A percentile compares a stretch with the other conserved stretches of the same genome.
These are phyloP conservation scores for Styphnolobium japonicum DNA, from an alignment of 306 rosid genomes.

Conservation along the genomic window DNA sequence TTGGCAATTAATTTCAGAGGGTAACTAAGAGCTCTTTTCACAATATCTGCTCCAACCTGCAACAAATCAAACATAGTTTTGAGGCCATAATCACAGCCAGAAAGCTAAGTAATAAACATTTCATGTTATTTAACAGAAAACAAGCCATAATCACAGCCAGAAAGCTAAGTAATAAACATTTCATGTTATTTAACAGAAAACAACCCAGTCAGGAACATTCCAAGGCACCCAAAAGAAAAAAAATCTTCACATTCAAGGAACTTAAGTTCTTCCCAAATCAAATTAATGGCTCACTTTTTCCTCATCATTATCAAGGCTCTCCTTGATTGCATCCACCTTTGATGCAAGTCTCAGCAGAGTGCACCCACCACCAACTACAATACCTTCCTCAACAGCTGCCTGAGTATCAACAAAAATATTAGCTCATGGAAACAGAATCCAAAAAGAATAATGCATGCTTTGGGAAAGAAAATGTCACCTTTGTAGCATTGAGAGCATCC, in stretches of 20 bases:
- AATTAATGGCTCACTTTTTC: conserved; percentile 61
- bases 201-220: neutral
- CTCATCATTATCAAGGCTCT: conserved; percentile 77
- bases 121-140: neutral
- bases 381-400: conserved; percentile 99
- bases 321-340: conserved; percentile 89
- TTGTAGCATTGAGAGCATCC: conserved; percentile 98
- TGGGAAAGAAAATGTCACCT: conserved; percentile 46
- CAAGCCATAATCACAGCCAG: neutral
- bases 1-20: conserved; percentile 95
- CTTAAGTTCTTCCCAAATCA: neutral
- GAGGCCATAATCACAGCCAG: neutral
- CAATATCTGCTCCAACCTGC: conserved; percentile 98
- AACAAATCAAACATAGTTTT: neutral
- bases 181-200: neutral
- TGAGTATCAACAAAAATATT: conserved; percentile 29
- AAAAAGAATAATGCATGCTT: neutral
- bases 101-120: neutral
- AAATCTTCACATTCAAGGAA: neutral
- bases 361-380: conserved; percentile 99
- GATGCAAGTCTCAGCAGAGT: conserved; percentile 91
- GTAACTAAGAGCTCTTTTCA: conserved; percentile 89
- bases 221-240: neutral
- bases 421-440: neutral
- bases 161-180: neutral